Evolutionary conservation across 768 basidiomycete species (phyloP).

Genomic region (Collybiopsis confluens): DNA sequence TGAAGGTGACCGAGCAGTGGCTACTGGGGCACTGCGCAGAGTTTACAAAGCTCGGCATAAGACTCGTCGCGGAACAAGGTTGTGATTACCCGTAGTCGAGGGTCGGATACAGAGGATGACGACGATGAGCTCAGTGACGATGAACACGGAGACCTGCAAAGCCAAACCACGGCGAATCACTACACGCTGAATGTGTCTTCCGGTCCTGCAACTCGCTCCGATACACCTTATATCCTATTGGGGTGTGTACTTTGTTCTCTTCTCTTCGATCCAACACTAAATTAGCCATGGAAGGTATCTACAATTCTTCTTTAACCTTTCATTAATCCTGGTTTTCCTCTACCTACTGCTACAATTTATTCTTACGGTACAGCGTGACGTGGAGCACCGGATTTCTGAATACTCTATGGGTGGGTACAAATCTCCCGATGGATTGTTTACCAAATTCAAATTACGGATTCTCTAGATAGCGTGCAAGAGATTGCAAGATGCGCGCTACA

Average conservation of each 20-base stretch:
- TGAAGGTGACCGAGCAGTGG: slow-evolving; percentile 46
- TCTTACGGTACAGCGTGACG: slow-evolving; percentile 85
- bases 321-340: slow-evolving; percentile 72
- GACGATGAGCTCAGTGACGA: slow-evolving; percentile 47
- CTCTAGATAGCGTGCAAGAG: slow-evolving; percentile 83
- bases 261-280: slow-evolving; percentile 11
- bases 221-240: slow-evolving; percentile 76
- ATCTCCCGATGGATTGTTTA: not conserved
- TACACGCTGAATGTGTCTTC: slow-evolving; percentile 81
- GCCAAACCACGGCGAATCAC: slow-evolving; percentile 66
- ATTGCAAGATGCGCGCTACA: slow-evolving; percentile 81
- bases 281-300: slow-evolving; percentile 56
- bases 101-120: slow-evolving; percentile 35
- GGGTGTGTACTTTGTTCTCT: slow-evolving; percentile 52
- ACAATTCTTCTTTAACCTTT: slow-evolving; percentile 92
- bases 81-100: slow-evolving; percentile 17
- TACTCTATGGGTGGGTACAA: slow-evolving; percentile 75
- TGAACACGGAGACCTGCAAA: slow-evolving; percentile 33
- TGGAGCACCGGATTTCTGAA: slow-evolving; percentile 80
- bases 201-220: slow-evolving; percentile 49
- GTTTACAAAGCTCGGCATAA: slow-evolving; percentile 61
- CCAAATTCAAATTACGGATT: slow-evolving; percentile 7
- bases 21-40: slow-evolving; percentile 61
- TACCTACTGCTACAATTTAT: slow-evolving; percentile 86
- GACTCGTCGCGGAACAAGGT: slow-evolving; percentile 27